Evolutionary conservation across 2,329 filamentous ascomycete species (phyloP), one percentile per base, ranked within the genome.

Genomic region (Neonectria punicea): DNA sequence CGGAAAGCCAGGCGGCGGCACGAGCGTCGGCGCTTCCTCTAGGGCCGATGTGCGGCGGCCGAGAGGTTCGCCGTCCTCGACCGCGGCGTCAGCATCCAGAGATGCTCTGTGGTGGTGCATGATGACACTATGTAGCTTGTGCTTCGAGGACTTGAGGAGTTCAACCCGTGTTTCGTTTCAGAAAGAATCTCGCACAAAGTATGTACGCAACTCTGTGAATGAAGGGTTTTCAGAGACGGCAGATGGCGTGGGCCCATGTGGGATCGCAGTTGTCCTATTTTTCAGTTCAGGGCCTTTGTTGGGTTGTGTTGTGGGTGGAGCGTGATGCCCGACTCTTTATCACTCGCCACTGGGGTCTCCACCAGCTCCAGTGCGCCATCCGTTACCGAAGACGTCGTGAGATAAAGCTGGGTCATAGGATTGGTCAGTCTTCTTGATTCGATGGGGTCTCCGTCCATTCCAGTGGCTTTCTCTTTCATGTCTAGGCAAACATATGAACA

Each of bases 11-110:
- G 59, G 18, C 2, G 59, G 59, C 34, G 59, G 59, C 28, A 61
- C 59, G 18, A 61, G 53, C 20, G 51, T 50, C 14, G 59, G 59
- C 47, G 34, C 53, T 6, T 61, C 59, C 34, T 61, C 59, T 43
- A 61, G 59, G 18, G 59, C 51, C 25, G 59, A 61, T 1, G 44
- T 56, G 16, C 44, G 59, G 8, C 59, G 51, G 39, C 59, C 53
- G 28, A 61, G 53, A 36, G 59, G 53, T 28, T 61, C 53, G 18
- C 59, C 53, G 18, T 51, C 34, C 6, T 36, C 53, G 8, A 20
- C 41, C 25, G 28, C 50, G 3, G 20, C 43, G 14, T 56, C 59
- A 8, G 36, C 34, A 16, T 56, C 59, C 25, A 49, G 41, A 22
- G 59, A 56, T n/a, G 22, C 22, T 9, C 32, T 53, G 20, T 56